phyloP scores from a whole-genome alignment of 2,329 filamentous ascomycete species.

The Colletotrichum endophyticum region DNA sequence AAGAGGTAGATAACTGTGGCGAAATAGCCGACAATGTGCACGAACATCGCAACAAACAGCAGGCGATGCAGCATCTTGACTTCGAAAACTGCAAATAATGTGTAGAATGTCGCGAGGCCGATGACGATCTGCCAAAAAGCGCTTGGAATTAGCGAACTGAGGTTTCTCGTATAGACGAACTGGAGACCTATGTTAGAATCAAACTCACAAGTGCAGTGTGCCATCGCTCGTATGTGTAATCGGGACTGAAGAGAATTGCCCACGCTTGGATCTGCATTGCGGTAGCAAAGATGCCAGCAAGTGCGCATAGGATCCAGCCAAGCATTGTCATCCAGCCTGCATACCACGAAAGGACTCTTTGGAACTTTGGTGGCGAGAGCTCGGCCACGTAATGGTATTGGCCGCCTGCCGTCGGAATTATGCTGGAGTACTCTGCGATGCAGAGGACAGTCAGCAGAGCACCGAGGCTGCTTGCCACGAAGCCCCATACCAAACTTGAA shows the following conservation, averaged over 20 bases:
- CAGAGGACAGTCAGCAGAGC: background rate
- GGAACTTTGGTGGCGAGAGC: slow-evolving; percentile 50
- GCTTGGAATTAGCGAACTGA: background rate
- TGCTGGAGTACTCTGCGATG: slow-evolving; percentile 45
- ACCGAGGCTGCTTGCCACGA: background rate
- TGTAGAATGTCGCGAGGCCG: background rate
- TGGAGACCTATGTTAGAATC: background rate
- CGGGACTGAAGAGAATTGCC: background rate
- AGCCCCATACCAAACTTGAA: background rate
- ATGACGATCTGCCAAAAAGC: background rate
- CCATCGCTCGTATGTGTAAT: background rate
- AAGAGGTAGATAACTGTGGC: background rate
- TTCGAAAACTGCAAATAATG: background rate
- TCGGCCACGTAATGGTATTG: slow-evolving; percentile 67
- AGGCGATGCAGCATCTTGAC: background rate
- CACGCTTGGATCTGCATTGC: background rate
- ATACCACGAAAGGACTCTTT: slow-evolving; percentile 60
- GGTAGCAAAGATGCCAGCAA: background rate
- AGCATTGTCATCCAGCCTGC: slow-evolving; percentile 53
- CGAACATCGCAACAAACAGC: background rate
- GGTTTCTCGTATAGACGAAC: background rate
- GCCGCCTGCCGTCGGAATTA: slow-evolving; percentile 57
- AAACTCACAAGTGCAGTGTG: background rate
- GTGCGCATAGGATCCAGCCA: slow-evolving; percentile 40
- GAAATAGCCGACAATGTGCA: background rate